phyloP scores from a whole-genome alignment of 768 basidiomycete genomes.

The Tulasnella sp. region DNA sequence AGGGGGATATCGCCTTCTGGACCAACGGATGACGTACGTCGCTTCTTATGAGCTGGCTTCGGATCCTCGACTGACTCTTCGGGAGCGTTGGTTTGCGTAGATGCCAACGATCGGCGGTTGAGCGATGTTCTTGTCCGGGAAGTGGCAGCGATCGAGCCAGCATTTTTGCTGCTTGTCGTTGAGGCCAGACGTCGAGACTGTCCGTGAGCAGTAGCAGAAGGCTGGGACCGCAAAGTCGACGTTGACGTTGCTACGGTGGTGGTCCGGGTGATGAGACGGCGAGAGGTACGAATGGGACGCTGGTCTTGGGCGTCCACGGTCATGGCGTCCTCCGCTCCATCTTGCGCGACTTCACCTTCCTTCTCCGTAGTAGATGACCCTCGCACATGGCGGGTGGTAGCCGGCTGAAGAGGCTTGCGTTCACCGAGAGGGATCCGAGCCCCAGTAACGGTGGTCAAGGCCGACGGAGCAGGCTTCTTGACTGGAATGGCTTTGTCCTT shows the following conservation, averaged over 20 bases:
- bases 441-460: slow-evolving; percentile 4
- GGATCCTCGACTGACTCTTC: slow-evolving; percentile 39
- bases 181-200: neutral
- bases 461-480: slow-evolving; percentile 35
- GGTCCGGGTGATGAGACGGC: slow-evolving; percentile 10
- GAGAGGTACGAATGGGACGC: slow-evolving; percentile 14
- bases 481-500: slow-evolving; percentile 37
- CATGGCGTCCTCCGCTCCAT: slow-evolving; percentile 38
- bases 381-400: slow-evolving; percentile 20
- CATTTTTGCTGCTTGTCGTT: slow-evolving; percentile 7
- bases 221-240: neutral
- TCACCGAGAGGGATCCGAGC: slow-evolving; percentile 18
- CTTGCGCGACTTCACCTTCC: neutral
- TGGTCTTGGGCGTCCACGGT: slow-evolving; percentile 28
- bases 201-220: neutral
- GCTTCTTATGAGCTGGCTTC: slow-evolving; percentile 60
- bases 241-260: slow-evolving; percentile 1
- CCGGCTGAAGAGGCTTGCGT: neutral
- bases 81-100: neutral
- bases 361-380: slow-evolving; percentile 22
- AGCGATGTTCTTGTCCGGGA: neutral
- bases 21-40: slow-evolving; percentile 61
- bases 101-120: neutral
- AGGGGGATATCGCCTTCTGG: slow-evolving; percentile 33
- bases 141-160: neutral